Conservation (phyloP, 2,329 filamentous ascomycete genomes). For the Aureobasidium vineae region DNA sequence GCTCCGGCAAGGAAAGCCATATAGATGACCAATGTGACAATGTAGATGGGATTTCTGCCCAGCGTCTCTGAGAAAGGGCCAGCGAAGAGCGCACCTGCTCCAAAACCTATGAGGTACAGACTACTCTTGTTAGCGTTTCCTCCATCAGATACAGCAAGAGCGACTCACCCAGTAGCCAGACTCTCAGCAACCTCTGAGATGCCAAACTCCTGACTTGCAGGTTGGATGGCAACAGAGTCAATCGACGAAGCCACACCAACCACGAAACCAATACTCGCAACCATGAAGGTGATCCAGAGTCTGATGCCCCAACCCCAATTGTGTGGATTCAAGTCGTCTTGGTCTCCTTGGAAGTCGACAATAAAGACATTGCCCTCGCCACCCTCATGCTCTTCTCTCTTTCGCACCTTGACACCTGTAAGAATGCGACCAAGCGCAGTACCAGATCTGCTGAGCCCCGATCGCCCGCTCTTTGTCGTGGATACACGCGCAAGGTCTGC, state of each 20-base stretch:
- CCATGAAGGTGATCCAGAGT: slow-evolving; percentile 38
- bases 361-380: slow-evolving; percentile 43
- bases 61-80: slow-evolving; percentile 52
- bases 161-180: slow-evolving; percentile 45
- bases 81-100: slow-evolving; percentile 49
- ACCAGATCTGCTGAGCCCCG: slow-evolving; percentile 28
- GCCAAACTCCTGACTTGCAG: slow-evolving; percentile 48
- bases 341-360: slow-evolving; percentile 40
- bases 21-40: slow-evolving; percentile 47
- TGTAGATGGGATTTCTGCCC: slow-evolving; percentile 49
- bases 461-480: slow-evolving; percentile 34
- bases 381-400: slow-evolving; percentile 39
- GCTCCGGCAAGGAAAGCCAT: slow-evolving; percentile 52
- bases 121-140: neutral
- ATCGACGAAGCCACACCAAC: slow-evolving; percentile 55
- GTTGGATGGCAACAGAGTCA: slow-evolving; percentile 50
- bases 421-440: slow-evolving; percentile 39
- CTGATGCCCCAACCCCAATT: slow-evolving; percentile 39
- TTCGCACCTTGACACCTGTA: slow-evolving; percentile 42
- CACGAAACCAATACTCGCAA: slow-evolving; percentile 49
- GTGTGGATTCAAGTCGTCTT: slow-evolving; percentile 41
- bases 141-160: no score
- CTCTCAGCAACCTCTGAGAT: slow-evolving; percentile 54
- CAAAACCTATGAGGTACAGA: slow-evolving; percentile 44
- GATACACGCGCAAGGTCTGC: slow-evolving; percentile 34